Base-by-base conservation (phyloP, 2,329 filamentous ascomycete species). In the Drechslerella coelobrocha region DNA sequence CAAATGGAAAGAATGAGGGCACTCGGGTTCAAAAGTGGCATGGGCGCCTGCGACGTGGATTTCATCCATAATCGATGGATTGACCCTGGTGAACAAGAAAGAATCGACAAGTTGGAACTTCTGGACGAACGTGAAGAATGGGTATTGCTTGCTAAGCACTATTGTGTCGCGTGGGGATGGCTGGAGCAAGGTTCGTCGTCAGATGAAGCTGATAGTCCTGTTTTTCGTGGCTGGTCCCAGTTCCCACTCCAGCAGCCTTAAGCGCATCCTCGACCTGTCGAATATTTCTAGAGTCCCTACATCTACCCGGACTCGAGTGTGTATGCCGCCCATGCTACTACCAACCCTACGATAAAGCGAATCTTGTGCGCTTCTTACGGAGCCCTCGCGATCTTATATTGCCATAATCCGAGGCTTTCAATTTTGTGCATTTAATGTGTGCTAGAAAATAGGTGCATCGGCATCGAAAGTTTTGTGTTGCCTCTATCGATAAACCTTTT, bases 41-140 rank as follows among this genome's bases (percentile, higher is more conserved):
- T 61, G 59, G 66, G 59, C 8, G 66, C 66, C 6, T 72, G 66
- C 34, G 66, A 63, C 51, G 47, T 65, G 9, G 61, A 65, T 34
- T 72, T 60, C 37, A 63, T 63, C 29, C 59, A 63, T n/a, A 31
- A 65, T 23, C 34, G 29, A 14, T 72, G 66, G 66, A 83, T 89
- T 34, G 82, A 86, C 73, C 77, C 82, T 0, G 81, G 81, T 1
- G 93, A 97, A 79, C 92, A 91, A 79, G 88, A 90, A 76, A 83
- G 92, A 51, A 86, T 97, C 0, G 88, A 92, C 73, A 79, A 81
- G 9, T 78, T 97, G 24, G 92, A 99, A 78, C 92, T 94, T 76
- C 79, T 99, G 72, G 94, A 99, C 80, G 94, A 99, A 79, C 84
- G 97, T 23, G 94, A 99, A 79, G 94, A 99, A 80, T 96, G 94